Percentiles rank a stretch among this genome's conserved stretches.
These are phyloP conservation scores for Euphorbia schlechtendalii DNA, from an alignment of 441 rosid genomes.

Conservation along the genomic window DNA sequence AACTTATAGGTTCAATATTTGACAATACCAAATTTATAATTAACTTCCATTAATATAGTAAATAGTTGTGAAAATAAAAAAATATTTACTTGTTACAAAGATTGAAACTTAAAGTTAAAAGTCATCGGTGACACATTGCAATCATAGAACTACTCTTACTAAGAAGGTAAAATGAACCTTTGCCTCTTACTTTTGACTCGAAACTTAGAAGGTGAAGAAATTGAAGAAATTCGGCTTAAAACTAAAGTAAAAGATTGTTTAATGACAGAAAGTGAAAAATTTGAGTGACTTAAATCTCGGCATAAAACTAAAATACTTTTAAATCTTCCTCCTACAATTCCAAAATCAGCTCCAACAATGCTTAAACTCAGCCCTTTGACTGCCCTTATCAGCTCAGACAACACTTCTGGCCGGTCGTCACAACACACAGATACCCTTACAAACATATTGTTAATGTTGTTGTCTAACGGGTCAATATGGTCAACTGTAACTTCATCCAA, in stretches of 20 bases:
- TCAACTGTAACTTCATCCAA: slow-evolving; percentile 62
- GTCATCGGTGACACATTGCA: too few species aligned
- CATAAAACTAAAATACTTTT: slow-evolving; percentile 53
- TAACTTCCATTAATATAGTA: too few species aligned
- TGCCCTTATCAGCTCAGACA: slow-evolving; percentile 53
- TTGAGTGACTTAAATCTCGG: slow-evolving; percentile 20
- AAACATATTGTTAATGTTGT: slow-evolving; percentile 12
- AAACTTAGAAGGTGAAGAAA: slow-evolving; percentile 37
- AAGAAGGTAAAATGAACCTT: slow-evolving; percentile 66
- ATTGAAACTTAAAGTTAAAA: too few species aligned
- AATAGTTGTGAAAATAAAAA: too few species aligned
- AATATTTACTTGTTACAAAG: too few species aligned
- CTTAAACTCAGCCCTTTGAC: slow-evolving; percentile 42
- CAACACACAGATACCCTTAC: slow-evolving; percentile 70
- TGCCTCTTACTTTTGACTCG: slow-evolving; percentile 87
- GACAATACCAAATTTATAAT: too few species aligned
- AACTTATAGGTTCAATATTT: too few species aligned
- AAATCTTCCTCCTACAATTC: slow-evolving; percentile 66
- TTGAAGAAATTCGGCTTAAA: slow-evolving; percentile 49
- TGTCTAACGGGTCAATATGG: neutral
- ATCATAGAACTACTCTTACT: too few species aligned
- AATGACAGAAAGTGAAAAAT: slow-evolving; percentile 29
- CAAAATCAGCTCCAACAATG: slow-evolving; percentile 51
- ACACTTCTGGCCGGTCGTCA: slow-evolving; percentile 74
- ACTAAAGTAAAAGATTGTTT: slow-evolving; percentile 55